Conservation (phyloP, 75 land plant genomes). For the Picea glauca region DNA sequence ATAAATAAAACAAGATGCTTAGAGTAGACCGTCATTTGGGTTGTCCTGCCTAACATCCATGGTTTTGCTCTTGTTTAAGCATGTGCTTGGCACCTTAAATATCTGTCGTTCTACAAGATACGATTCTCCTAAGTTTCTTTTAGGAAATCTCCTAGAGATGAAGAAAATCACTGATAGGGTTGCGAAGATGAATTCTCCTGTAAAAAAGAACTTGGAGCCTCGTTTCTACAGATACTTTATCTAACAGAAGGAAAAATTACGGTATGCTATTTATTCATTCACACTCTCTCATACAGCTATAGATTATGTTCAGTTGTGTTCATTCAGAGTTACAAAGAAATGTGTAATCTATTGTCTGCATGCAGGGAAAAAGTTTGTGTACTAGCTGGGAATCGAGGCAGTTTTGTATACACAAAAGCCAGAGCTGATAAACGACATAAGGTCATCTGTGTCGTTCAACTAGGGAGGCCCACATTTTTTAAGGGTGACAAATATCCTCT, state of each 20-base stretch:
- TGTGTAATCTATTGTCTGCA: no score
- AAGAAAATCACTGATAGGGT: neutral
- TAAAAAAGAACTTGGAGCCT: no score
- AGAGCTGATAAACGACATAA: slow-evolving; percentile 54
- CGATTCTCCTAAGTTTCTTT: neutral
- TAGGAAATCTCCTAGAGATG: neutral
- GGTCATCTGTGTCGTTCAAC: slow-evolving; percentile 20
- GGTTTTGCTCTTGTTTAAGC: no score
- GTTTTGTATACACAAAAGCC: slow-evolving; percentile 38
- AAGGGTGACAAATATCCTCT: slow-evolving; percentile 10
- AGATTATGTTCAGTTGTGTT: neutral
- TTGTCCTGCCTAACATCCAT: no score
- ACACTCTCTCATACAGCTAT: slow-evolving; percentile 21
- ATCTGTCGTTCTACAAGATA: no score
- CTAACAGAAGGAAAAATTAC: neutral
- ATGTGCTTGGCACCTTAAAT: no score
- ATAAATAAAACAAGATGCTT: no score
- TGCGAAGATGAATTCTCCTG: no score
- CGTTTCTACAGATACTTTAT: no score
- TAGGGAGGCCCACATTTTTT: slow-evolving; percentile 31
- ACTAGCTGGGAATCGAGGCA: slow-evolving; percentile 28
- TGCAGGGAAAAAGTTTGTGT: slow-evolving; percentile 45
- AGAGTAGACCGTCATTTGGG: no score
- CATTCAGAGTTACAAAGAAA: no score
- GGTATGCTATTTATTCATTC: slow-evolving; percentile 29